phyloP scores from a whole-genome alignment of 768 basidiomycete species.

The Infundibulicybe gibba region DNA sequence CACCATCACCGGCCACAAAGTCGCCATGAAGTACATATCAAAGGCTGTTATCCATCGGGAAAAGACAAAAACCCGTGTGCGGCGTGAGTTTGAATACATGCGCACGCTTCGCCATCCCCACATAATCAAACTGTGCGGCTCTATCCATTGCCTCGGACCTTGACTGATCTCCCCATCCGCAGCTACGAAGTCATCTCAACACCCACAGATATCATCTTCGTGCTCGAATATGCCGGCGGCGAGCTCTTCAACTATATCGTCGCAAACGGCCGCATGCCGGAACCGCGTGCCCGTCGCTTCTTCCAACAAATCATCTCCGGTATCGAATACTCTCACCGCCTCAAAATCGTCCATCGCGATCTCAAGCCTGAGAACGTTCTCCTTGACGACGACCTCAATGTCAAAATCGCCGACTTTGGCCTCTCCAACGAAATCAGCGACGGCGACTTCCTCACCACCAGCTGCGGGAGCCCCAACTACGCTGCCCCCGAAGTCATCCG shows the following conservation, averaged over 20 bases:
- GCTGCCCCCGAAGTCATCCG: constrained; percentile 98
- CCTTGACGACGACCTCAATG: constrained; percentile 78
- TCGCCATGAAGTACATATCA: constrained; percentile 97
- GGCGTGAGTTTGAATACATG: constrained; percentile 97
- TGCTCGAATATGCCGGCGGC: constrained; percentile 93
- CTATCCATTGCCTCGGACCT: constrained; percentile 8
- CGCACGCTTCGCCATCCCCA: constrained; percentile 91
- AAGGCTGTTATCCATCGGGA: constrained; percentile 90
- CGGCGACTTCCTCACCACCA: constrained; percentile 95
- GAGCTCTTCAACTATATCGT: constrained; percentile 99
- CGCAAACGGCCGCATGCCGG: constrained; percentile 86
- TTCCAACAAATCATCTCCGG: constrained; percentile 99
- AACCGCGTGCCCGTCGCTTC: constrained; percentile 84
- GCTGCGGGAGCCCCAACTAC: constrained; percentile 98
- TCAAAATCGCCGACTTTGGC: constrained; percentile 99
- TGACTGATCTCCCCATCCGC: constrained; percentile 8
- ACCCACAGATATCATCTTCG: constrained; percentile 95
- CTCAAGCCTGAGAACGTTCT: constrained; percentile 96
- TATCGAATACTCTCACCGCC: constrained; percentile 93
- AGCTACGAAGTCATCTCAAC: constrained; percentile 92
- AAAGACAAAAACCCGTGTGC: constrained; percentile 88
- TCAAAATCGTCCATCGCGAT: constrained; percentile 98
- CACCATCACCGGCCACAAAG: constrained; percentile 90
- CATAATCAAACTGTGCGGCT: constrained; percentile 90
- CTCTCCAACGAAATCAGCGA: constrained; percentile 95